phyloP scores from a whole-genome alignment of 75 land plant species.

The Sequoia sempervirens region DNA sequence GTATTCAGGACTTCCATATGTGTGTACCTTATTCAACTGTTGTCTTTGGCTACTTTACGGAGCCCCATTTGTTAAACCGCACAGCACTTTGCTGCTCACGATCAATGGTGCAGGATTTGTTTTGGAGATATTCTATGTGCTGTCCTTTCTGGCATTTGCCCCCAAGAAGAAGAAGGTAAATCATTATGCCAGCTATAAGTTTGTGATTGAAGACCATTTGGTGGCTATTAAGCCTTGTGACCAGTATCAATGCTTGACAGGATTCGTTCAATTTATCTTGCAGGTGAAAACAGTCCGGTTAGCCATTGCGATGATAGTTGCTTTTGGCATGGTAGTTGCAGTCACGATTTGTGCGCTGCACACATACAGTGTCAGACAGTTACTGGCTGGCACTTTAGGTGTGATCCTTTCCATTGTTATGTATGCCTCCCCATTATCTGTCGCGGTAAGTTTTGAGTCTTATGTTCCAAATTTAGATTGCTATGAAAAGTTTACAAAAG shows the following conservation, averaged over 20 bases:
- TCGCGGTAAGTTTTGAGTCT: neutral
- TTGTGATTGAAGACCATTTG: too few relatives aligned
- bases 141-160: conserved; percentile 33
- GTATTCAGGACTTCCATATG: conserved; percentile 53
- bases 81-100: conserved; percentile 51
- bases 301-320: neutral
- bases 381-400: too few relatives aligned
- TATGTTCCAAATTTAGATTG: neutral
- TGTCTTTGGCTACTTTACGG: conserved; percentile 57
- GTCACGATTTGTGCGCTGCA: neutral
- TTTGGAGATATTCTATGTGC: conserved; percentile 38
- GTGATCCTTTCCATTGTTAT: too few relatives aligned
- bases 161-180: neutral
- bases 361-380: too few relatives aligned
- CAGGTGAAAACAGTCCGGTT: conserved; percentile 13
- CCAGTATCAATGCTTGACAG: neutral
- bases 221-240: neutral
- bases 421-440: too few relatives aligned
- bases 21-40: conserved; percentile 56
- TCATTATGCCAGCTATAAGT: neutral
- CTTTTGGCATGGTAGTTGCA: neutral
- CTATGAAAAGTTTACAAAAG: too few relatives aligned
- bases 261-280: neutral
- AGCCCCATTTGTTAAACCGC: conserved; percentile 39
- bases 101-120: conserved; percentile 43